phyloP scores from a whole-genome alignment of 495 filamentous ascomycete species.

The Podospora conica region DNA sequence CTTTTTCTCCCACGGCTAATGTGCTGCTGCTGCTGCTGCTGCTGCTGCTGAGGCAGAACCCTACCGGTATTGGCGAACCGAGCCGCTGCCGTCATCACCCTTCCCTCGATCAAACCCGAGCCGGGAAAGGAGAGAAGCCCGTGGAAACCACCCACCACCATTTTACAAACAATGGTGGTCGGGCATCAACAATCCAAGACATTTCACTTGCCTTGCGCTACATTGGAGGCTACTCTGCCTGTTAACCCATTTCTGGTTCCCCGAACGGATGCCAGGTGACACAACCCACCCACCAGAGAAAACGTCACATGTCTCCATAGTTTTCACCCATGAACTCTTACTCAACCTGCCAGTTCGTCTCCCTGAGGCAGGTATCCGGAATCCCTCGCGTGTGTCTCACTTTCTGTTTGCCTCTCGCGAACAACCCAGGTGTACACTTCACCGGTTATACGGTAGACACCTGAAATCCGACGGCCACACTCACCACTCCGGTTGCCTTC shows the following conservation, averaged over 20 bases:
- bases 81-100: slow-evolving; percentile 8
- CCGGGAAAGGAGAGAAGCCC: slow-evolving; percentile 4
- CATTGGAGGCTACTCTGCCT: no score
- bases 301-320: neutral
- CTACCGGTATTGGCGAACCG: slow-evolving; percentile 7
- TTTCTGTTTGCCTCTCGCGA: neutral
- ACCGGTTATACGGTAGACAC: neutral
- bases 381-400: neutral
- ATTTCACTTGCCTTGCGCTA: no score
- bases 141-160: neutral
- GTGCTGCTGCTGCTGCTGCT: neutral
- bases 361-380: neutral
- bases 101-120: neutral
- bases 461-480: neutral
- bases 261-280: neutral
- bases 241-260: neutral
- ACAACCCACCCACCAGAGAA: neutral
- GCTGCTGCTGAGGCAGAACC: neutral
- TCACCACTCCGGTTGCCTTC: neutral
- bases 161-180: neutral
- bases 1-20: neutral
- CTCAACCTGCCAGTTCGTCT: neutral
- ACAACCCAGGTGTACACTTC: neutral
- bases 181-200: slow-evolving; percentile 4
- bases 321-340: no score